Conservation (phyloP, 2,329 filamentous ascomycete species). For the Lecanoromycetidae sp. region DNA sequence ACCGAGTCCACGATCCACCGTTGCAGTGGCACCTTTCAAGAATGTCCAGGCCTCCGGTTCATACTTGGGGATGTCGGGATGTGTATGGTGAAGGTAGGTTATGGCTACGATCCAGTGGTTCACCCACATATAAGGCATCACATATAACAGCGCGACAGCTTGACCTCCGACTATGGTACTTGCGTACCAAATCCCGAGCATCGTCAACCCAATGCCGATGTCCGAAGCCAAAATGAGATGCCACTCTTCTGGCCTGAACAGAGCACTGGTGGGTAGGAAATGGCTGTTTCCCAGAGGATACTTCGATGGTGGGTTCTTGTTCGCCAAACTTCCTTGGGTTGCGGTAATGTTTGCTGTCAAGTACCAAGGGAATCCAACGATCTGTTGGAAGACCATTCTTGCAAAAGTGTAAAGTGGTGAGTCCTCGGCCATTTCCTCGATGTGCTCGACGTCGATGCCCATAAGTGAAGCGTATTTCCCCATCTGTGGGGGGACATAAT, state of each 20-base stretch:
- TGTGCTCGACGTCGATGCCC: slow-evolving; percentile 4
- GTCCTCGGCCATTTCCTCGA: slow-evolving; percentile 22
- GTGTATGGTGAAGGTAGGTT: slow-evolving; percentile 9
- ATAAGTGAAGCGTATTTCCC: background rate
- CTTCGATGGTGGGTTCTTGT: background rate
- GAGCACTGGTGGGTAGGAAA: slow-evolving; percentile 1
- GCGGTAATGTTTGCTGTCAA: slow-evolving; percentile 19
- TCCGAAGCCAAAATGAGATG: background rate
- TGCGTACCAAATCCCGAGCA: background rate
- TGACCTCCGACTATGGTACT: background rate
- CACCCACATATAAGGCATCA: slow-evolving; percentile 5
- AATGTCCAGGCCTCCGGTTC: slow-evolving; percentile 6
- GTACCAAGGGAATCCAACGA: slow-evolving; percentile 23
- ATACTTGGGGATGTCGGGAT: slow-evolving; percentile 4
- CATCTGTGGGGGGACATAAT: background rate
- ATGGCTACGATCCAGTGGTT: slow-evolving; percentile 13
- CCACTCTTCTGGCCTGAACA: slow-evolving; percentile 6
- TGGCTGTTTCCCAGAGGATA: slow-evolving; percentile 6
- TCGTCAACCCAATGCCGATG: slow-evolving; percentile 1
- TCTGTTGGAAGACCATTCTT: slow-evolving; percentile 20
- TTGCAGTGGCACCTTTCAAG: slow-evolving; percentile 6
- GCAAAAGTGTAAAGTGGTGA: slow-evolving; percentile 20
- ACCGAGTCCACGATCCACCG: slow-evolving; percentile 6
- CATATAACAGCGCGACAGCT: background rate
- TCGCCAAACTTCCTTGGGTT: slow-evolving; percentile 15